A percentile compares a stretch with the other conserved stretches of the same genome.
Evolutionary conservation across 2,329 filamentous ascomycete genomes (phyloP).

Genomic region (Coniochaeta ligniaria): DNA sequence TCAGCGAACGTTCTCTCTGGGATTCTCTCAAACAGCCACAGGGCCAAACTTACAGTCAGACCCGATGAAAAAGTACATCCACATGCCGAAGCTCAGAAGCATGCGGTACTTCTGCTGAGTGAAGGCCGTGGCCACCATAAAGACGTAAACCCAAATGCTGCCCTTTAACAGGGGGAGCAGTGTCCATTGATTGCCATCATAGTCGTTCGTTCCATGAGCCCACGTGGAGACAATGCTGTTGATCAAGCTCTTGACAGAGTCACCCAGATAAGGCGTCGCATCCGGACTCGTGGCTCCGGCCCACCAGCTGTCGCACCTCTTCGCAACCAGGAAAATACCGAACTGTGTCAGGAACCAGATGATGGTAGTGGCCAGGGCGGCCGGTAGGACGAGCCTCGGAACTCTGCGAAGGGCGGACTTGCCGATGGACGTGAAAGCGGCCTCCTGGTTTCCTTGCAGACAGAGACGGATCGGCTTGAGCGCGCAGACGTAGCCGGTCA

Average conservation of each 20-base stretch:
- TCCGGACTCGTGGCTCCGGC: conserved; percentile 41
- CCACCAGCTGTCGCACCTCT: conserved; percentile 53
- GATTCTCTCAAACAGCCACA: background rate
- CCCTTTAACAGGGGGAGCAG: conserved; percentile 46
- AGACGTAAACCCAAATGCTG: conserved; percentile 46
- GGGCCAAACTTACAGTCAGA: conserved; percentile 21
- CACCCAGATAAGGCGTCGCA: conserved; percentile 26
- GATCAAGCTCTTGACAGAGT: conserved; percentile 35
- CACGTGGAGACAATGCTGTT: conserved; percentile 42
- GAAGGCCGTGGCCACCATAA: conserved; percentile 42
- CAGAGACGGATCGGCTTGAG: conserved; percentile 52
- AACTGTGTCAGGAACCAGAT: conserved; percentile 47
- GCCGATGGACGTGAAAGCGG: conserved; percentile 45
- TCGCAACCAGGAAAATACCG: conserved; percentile 48
- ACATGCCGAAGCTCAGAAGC: conserved; percentile 35
- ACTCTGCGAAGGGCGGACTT: conserved; percentile 51
- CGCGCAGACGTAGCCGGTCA: conserved; percentile 58
- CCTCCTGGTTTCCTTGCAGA: conserved; percentile 44
- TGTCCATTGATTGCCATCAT: conserved; percentile 54
- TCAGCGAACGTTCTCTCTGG: background rate
- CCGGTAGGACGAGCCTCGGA: conserved; percentile 50
- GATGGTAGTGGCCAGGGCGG: conserved; percentile 44
- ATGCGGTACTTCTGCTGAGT: conserved; percentile 42
- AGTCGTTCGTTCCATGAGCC: conserved; percentile 40
- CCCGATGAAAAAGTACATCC: conserved; percentile 39